Evolutionary conservation across 257 asterid genomes (phyloP).

Genomic region (Agastache rugosa): DNA sequence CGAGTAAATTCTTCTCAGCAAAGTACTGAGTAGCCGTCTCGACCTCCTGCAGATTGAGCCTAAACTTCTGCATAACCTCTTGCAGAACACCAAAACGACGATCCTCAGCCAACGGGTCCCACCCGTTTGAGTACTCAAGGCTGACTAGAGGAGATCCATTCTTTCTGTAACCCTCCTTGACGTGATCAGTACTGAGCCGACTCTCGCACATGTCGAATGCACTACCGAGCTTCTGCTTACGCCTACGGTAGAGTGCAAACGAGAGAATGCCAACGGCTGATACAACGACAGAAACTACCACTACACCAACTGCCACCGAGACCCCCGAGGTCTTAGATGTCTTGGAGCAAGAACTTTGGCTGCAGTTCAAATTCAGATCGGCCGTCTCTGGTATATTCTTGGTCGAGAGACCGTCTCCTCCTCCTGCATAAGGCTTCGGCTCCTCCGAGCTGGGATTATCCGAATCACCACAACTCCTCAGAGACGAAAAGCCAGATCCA

Average conservation of each 20-base stretch:
- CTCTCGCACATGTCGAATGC: slow-evolving; percentile 48
- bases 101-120: slow-evolving; percentile 94
- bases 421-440: slow-evolving; percentile 73
- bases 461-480: slow-evolving; percentile 56
- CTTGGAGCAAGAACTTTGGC: slow-evolving; percentile 56
- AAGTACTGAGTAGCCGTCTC: slow-evolving; percentile 91
- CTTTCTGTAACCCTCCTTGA: slow-evolving; percentile 55
- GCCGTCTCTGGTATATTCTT: slow-evolving; percentile 88
- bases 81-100: slow-evolving; percentile 69
- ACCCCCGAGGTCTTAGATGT: slow-evolving; percentile 61
- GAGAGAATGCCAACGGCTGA: slow-evolving; percentile 53
- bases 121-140: slow-evolving; percentile 86
- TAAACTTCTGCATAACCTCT: slow-evolving; percentile 66
- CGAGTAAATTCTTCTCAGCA: slow-evolving; percentile 72
- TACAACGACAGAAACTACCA: slow-evolving; percentile 47
- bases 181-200: slow-evolving; percentile 49
- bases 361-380: slow-evolving; percentile 70
- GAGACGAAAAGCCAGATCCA: slow-evolving; percentile 70
- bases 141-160: slow-evolving; percentile 90
- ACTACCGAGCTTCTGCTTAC: slow-evolving; percentile 62
- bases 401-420: slow-evolving; percentile 48
- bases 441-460: slow-evolving; percentile 48
- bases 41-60: slow-evolving; percentile 79
- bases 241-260: slow-evolving; percentile 57
- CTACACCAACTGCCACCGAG: slow-evolving; percentile 65